Conservation (phyloP, 2,329 filamentous ascomycete species). For the Camillea tinctor region DNA sequence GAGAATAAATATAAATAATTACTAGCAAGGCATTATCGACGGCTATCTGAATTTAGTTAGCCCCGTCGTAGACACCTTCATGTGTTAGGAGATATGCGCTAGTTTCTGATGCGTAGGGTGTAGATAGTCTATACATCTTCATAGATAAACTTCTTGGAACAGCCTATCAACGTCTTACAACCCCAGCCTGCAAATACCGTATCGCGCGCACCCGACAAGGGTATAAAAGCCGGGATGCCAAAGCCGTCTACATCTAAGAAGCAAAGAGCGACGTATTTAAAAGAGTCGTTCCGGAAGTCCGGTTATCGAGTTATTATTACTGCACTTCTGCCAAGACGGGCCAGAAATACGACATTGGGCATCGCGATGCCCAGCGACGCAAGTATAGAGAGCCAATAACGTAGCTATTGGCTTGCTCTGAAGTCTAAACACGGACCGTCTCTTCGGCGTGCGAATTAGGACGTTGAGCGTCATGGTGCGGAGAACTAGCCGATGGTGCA, state of each 20-base stretch:
- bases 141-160: not conserved
- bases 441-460: not conserved
- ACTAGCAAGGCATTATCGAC: too few species aligned
- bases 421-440: not conserved
- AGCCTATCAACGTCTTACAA: not conserved
- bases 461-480: not conserved
- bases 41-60: too few species aligned
- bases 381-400: not conserved
- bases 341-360: not conserved
- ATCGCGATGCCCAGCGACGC: not conserved
- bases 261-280: not conserved
- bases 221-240: not conserved
- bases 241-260: not conserved
- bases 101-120: not conserved
- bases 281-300: not conserved
- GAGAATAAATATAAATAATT: not conserved
- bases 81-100: not conserved
- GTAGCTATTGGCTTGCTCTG: not conserved
- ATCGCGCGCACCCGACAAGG: not conserved
- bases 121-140: not conserved
- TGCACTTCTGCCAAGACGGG: not conserved
- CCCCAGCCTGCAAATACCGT: not conserved
- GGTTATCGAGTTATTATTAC: not conserved
- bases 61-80: too few species aligned
- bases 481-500: conserved; percentile 15